phyloP scores from a whole-genome alignment of 305 asterid species.

The Fraxinus angustifolia region DNA sequence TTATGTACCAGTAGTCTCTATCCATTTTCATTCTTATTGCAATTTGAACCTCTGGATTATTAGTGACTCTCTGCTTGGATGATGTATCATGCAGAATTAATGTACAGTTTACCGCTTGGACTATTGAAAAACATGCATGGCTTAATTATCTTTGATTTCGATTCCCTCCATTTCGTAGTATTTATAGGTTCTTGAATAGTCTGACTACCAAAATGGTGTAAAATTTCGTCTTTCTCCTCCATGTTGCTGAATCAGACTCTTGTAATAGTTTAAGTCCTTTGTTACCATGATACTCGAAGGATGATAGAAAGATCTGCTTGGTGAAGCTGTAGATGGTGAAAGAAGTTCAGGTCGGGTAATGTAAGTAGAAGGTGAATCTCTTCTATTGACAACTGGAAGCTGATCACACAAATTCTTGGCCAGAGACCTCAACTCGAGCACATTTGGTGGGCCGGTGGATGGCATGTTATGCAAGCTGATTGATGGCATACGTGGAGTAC shows the following conservation, averaged over 20 bases:
- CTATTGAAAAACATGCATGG: slow-evolving; percentile 82
- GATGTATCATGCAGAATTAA: slow-evolving; percentile 58
- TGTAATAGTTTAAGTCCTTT: slow-evolving; percentile 64
- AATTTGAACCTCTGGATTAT: slow-evolving; percentile 53
- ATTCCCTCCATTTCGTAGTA: slow-evolving; percentile 45
- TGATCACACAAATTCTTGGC: slow-evolving; percentile 18
- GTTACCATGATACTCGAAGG: slow-evolving; percentile 39
- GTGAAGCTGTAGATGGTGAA: slow-evolving; percentile 27
- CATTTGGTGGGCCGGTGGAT: slow-evolving; percentile 20
- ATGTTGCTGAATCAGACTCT: slow-evolving; percentile 74
- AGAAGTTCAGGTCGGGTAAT: slow-evolving; percentile 28
- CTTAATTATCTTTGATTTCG: slow-evolving; percentile 72
- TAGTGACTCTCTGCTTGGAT: slow-evolving; percentile 46
- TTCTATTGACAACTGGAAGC: slow-evolving; percentile 19
- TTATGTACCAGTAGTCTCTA: slow-evolving; percentile 71
- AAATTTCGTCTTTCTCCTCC: slow-evolving; percentile 59
- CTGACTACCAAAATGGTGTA: slow-evolving; percentile 39
- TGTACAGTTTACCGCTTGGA: slow-evolving; percentile 64
- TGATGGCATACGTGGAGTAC: slow-evolving; percentile 21
- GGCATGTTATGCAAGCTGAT: slow-evolving; percentile 18
- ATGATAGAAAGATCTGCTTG: slow-evolving; percentile 40
- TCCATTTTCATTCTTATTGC: slow-evolving; percentile 80
- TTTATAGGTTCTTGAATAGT: slow-evolving; percentile 41
- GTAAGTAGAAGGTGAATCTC: slow-evolving; percentile 23
- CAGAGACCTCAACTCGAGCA: slow-evolving; percentile 26